These are phyloP conservation scores for Boletus fagicola DNA, from an alignment of 768 basidiomycete species.

Conservation along the genomic window DNA sequence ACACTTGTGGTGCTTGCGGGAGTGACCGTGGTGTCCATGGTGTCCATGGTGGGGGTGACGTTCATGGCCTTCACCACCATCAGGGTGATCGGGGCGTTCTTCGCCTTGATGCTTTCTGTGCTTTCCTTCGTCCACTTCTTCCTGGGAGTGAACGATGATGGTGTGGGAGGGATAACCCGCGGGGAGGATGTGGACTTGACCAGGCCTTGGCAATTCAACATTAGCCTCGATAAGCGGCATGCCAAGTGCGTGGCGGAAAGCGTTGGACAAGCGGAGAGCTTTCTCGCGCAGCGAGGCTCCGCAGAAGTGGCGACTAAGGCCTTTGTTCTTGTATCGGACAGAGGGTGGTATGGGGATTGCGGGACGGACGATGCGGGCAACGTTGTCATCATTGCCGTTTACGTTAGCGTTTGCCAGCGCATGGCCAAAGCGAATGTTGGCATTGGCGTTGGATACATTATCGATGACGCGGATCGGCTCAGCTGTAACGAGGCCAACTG, in stretches of 20 bases:
- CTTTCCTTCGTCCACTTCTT: slow-evolving; percentile 11
- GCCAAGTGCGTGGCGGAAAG: slow-evolving; percentile 56
- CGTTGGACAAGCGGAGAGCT: slow-evolving; percentile 50
- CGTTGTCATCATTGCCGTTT: slow-evolving; percentile 28
- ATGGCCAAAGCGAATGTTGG: slow-evolving; percentile 40
- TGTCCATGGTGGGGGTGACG: slow-evolving; percentile 7
- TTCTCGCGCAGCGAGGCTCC: slow-evolving; percentile 45
- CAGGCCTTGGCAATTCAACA: slow-evolving; percentile 6
- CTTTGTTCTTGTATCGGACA: slow-evolving; percentile 11
- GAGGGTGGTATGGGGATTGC: slow-evolving; percentile 7
- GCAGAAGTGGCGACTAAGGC: slow-evolving; percentile 28
- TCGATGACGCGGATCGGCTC: slow-evolving; percentile 51
- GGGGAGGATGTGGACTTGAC: slow-evolving; percentile 32
- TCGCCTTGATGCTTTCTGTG: slow-evolving; percentile 6
- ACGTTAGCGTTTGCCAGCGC: slow-evolving; percentile 34
- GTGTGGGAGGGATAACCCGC: slow-evolving; percentile 11
- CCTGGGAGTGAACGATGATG: slow-evolving; percentile 1
- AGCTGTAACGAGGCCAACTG: slow-evolving; percentile 41
- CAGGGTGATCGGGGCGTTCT: neutral
- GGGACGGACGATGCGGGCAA: slow-evolving; percentile 22
- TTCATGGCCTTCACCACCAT: neutral
- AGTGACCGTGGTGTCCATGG: slow-evolving; percentile 22
- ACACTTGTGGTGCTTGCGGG: slow-evolving; percentile 26
- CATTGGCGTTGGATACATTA: slow-evolving; percentile 28
- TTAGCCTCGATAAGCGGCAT: slow-evolving; percentile 44